phyloP scores from a whole-genome alignment of 2,329 filamentous ascomycete genomes.

The Fusarium luffae region DNA sequence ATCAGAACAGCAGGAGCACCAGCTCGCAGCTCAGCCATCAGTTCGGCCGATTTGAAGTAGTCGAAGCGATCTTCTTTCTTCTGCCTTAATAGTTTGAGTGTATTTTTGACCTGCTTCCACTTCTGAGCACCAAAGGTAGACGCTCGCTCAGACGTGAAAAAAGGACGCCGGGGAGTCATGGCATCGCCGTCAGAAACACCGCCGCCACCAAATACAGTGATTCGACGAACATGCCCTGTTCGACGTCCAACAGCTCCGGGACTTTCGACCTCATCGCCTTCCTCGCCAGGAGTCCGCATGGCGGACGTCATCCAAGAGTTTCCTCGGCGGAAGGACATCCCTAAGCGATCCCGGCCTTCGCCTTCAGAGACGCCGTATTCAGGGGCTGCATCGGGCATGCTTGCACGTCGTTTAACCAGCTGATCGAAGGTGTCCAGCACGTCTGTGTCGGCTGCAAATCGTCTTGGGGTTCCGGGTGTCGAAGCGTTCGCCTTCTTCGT shows the following conservation, averaged over 20 bases:
- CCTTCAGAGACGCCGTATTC: slow-evolving; percentile 79
- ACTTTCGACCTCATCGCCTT: slow-evolving; percentile 63
- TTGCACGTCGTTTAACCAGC: slow-evolving; percentile 71
- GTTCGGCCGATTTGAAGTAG: slow-evolving; percentile 92
- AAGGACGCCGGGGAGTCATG: slow-evolving; percentile 65
- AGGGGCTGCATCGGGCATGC: slow-evolving; percentile 71
- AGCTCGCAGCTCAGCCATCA: slow-evolving; percentile 94
- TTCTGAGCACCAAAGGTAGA: slow-evolving; percentile 81
- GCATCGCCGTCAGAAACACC: slow-evolving; percentile 72
- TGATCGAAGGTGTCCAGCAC: slow-evolving; percentile 56
- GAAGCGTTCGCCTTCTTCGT: slow-evolving; percentile 67
- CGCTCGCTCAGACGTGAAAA: slow-evolving; percentile 73
- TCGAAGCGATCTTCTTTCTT: slow-evolving; percentile 91
- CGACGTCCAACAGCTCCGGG: slow-evolving; percentile 61
- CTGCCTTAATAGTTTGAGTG: slow-evolving; percentile 80
- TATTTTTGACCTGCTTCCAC: slow-evolving; percentile 94
- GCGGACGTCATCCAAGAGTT: slow-evolving; percentile 67
- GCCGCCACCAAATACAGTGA: slow-evolving; percentile 74
- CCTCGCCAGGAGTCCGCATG: slow-evolving; percentile 60
- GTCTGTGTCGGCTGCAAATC: slow-evolving; percentile 56
- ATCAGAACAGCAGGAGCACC: slow-evolving; percentile 94
- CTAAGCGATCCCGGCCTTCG: slow-evolving; percentile 72
- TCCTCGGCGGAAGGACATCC: slow-evolving; percentile 64
- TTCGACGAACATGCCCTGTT: slow-evolving; percentile 71
- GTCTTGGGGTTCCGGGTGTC: slow-evolving; percentile 72